phyloP scores from a whole-genome alignment of 2,329 filamentous ascomycete genomes.

The Ophiostoma pallidulum region DNA sequence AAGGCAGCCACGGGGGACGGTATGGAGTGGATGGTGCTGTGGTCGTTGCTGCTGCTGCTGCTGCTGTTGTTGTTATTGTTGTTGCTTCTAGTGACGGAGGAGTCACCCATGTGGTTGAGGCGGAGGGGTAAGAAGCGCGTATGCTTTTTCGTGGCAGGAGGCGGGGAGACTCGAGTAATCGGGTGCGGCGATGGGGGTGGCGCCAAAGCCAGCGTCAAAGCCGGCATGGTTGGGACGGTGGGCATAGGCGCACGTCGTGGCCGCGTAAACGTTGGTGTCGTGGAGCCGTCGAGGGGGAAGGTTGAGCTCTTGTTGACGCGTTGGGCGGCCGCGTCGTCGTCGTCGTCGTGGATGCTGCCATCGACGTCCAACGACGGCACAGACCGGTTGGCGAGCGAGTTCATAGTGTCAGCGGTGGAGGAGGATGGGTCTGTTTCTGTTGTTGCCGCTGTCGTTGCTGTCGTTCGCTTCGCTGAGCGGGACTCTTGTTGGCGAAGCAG shows the following conservation, averaged over 20 bases:
- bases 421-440: neutral
- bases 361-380: neutral
- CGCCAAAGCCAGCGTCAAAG: neutral
- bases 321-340: neutral
- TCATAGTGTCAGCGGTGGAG: neutral
- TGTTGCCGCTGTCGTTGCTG: too few species aligned
- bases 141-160: neutral
- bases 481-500: neutral
- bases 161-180: too few species aligned
- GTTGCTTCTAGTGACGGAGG: too few species aligned
- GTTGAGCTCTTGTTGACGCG: neutral
- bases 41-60: too few species aligned
- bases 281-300: neutral
- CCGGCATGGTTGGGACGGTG: too few species aligned
- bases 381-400: neutral
- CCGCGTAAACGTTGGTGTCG: conserved; percentile 13
- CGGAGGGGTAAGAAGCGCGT: conserved; percentile 5
- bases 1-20: neutral
- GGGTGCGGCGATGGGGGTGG: neutral
- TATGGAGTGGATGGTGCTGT: neutral
- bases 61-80: too few species aligned
- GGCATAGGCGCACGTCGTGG: conserved; percentile 10
- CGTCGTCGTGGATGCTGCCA: neutral
- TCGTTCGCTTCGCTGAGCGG: too few species aligned
- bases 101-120: too few species aligned